Conservation (phyloP, 2,329 filamentous ascomycete genomes). For the Fusarium nelsonii region DNA sequence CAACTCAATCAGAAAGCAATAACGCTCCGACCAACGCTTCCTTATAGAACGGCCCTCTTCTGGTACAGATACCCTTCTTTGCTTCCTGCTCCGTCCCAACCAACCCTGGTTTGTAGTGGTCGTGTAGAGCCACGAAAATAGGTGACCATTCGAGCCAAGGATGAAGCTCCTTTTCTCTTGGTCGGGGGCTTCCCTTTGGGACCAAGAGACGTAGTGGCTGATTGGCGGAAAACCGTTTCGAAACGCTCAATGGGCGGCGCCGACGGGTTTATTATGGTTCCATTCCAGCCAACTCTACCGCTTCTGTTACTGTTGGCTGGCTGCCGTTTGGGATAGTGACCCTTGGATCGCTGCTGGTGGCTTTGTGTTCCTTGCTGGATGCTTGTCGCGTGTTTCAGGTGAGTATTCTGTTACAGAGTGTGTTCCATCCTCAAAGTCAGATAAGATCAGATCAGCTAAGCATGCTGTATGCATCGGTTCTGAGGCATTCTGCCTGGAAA, state of each 20-base stretch:
- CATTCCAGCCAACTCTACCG: not conserved
- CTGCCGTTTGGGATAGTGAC: conserved; percentile 5
- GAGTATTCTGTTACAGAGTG: conserved; percentile 36
- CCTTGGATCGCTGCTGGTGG: not conserved
- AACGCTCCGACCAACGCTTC: conserved; percentile 16
- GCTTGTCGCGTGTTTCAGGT: conserved; percentile 37
- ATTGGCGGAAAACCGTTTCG: conserved; percentile 49
- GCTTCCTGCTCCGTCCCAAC: conserved; percentile 5
- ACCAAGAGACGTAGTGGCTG: conserved; percentile 14
- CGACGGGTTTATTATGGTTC: conserved; percentile 16
- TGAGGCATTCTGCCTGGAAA: not conserved
- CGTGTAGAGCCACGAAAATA: conserved; percentile 24
- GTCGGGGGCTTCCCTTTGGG: conserved; percentile 14
- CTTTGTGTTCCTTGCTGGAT: conserved; percentile 16
- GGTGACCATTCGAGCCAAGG: conserved; percentile 39
- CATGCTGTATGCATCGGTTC: not conserved
- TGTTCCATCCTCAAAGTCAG: conserved; percentile 17
- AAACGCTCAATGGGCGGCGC: conserved; percentile 43
- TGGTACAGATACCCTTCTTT: conserved; percentile 2
- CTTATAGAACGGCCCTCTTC: conserved; percentile 1
- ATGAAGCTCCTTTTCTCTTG: conserved; percentile 23
- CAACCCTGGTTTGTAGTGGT: conserved; percentile 13
- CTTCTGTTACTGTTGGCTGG: not conserved
- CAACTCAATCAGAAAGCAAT: not conserved
- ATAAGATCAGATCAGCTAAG: conserved; percentile 27